phyloP scores from a whole-genome alignment of 1,284 basidiomycete species.

The Leccinum solheimii region DNA sequence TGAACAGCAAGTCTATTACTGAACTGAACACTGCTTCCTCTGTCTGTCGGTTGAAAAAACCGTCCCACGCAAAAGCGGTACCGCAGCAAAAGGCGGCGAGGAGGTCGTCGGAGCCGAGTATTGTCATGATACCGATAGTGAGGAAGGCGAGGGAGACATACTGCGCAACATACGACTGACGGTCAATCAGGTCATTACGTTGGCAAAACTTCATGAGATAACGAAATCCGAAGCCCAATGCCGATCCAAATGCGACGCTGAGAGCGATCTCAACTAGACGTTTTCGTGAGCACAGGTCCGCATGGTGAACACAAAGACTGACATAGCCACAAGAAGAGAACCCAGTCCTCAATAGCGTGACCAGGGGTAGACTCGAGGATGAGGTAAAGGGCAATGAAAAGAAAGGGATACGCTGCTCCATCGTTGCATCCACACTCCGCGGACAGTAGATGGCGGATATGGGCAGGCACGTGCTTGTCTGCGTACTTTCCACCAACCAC shows the following conservation, averaged over 20 bases:
- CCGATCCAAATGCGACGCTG: slow-evolving; percentile 76
- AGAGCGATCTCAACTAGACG: slow-evolving; percentile 77
- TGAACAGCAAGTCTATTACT: slow-evolving; percentile 93
- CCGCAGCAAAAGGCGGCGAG: slow-evolving; percentile 95
- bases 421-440: slow-evolving; percentile 95
- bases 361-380: slow-evolving; percentile 66
- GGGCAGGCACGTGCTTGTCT: slow-evolving; percentile 96
- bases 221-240: slow-evolving; percentile 82
- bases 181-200: slow-evolving; percentile 86
- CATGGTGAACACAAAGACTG: slow-evolving; percentile 36
- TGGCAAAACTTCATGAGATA: slow-evolving; percentile 97
- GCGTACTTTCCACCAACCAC: slow-evolving; percentile 98
- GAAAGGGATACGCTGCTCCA: slow-evolving; percentile 94
- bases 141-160: slow-evolving; percentile 79
- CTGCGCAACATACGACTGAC: slow-evolving; percentile 87
- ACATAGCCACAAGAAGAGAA: slow-evolving; percentile 84
- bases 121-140: slow-evolving; percentile 80
- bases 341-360: slow-evolving; percentile 77
- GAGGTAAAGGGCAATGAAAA: slow-evolving; percentile 92
- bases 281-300: slow-evolving; percentile 7
- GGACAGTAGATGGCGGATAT: slow-evolving; percentile 87
- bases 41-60: slow-evolving; percentile 96
- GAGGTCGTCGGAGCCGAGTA: slow-evolving; percentile 93
- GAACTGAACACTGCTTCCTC: slow-evolving; percentile 95
- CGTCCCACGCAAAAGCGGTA: slow-evolving; percentile 97